Base-by-base conservation (phyloP, 2,329 filamentous ascomycete genomes). In the Tolypocladium tundrense region DNA sequence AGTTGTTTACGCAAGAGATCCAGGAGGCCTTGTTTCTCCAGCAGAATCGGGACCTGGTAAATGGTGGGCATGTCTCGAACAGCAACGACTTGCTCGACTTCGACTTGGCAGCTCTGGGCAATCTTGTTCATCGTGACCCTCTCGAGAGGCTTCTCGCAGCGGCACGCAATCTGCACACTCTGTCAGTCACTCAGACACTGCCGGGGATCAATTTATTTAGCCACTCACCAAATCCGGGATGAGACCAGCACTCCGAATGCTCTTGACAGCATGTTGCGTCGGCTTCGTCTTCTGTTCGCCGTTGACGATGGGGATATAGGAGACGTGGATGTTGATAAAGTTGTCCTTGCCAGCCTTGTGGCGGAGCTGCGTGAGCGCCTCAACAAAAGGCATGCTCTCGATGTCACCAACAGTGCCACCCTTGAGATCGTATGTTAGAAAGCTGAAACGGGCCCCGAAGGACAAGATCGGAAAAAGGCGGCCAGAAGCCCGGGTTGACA, bases 281-380 rank as follows among this genome's bases (percentile, higher is more conserved):
- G 94, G 94, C 77, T 97, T 97, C 11, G 92, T 97, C 83, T 97
- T 97, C 73, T 96, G 86, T 78, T 97, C 82, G 48, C 81, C 81
- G 59, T 81, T 64, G 35, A 82, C 1, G 37, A 60, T 57, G 39
- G 92, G 94, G 40, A 97, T 87, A 66, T 92, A 90, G 5, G 88
- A 91, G 61, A 97, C 93, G 73, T 91, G 87, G 64, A 97, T 95
- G 70, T 91, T 88, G 69, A 92, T 76, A 72, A 96, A 95, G 75
- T 96, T 93, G 69, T 85, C 82, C 68, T 84, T 85, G 65, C 88
- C 89, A 31, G 83, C 85, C 61, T 86, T 81, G 64, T 88, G 80
- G 64, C 87, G 81, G 62, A 96, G 79, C 74, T 96, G 90, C 55
- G 84, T 85, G 72, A 97, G 79, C 9, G 91, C 91, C 74, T 97